phyloP scores from a whole-genome alignment of 345 rosid genomes.

The Garcia nutans region DNA sequence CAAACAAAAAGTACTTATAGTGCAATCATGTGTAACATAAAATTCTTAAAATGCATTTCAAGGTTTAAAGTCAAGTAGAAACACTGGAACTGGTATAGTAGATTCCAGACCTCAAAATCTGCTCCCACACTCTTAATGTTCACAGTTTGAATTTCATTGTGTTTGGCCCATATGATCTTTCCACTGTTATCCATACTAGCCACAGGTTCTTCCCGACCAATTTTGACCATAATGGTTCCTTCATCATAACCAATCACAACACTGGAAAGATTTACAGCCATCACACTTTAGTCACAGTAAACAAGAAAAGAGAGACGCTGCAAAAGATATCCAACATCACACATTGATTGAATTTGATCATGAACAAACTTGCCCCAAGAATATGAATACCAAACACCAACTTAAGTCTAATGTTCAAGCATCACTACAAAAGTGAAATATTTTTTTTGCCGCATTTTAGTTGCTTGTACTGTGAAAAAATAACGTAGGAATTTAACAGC shows the following conservation, averaged over 20 bases:
- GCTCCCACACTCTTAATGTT: conserved; percentile 97
- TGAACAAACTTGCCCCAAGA: conserved; percentile 6
- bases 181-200: conserved; percentile 99
- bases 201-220: conserved; percentile 96
- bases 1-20: conserved; percentile 16
- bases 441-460: background rate
- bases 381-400: background rate
- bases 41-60: background rate
- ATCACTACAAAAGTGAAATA: background rate
- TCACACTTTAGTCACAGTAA: background rate
- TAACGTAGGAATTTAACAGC: background rate
- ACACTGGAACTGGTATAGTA: background rate
- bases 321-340: background rate
- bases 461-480: background rate
- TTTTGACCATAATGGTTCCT: conserved; percentile 99
- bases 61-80: conserved; percentile 14
- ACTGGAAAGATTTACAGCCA: conserved; percentile 37
- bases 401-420: background rate
- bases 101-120: conserved; percentile 74
- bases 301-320: conserved; percentile 1
- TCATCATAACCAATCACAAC: conserved; percentile 98
- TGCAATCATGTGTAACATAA: conserved; percentile 19
- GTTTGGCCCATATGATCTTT: conserved; percentile 99
- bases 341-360: background rate
- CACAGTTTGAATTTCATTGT: conserved; percentile 98